Base-by-base conservation (phyloP, 805 yeast genomes). In the Teunomyces atbi region DNA sequence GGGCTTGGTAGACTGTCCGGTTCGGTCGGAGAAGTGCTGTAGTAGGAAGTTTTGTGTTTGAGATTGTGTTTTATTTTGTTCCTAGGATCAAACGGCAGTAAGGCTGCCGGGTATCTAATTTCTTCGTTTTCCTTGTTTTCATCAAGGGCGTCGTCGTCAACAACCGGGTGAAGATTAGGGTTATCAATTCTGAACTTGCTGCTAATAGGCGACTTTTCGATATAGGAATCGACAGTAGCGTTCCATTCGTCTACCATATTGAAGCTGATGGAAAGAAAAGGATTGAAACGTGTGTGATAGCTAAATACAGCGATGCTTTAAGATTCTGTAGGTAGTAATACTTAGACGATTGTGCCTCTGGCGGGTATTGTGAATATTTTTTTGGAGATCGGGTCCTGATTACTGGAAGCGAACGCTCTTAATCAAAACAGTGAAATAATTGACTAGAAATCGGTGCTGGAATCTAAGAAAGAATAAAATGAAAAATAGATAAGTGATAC, bases 91-190 rank as follows among this genome's bases (percentile, higher is more conserved):
- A 36, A 36, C 5, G 39, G 16, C 39, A 36, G 39, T n/a, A 19
- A 5, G 10, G 28, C 27, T n/a, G 27, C 23, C 11, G 12, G 28
- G 23, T 21, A 21, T 20, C 15, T 13, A 2, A n/a, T 21, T 12
- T 36, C 11, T n/a, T 21, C 28, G 21, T 36, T 21, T 12, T 36
- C 39, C 16, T 21, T 20, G 5, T 36, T 13, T 12, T 36, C 39
- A 15, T 21, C 15, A n/a, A n/a, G n/a, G n/a, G n/a, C n/a, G 8
- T 36, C 26, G 23, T 41, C 48, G 40, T 42, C 43, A 6, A 56
- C 36, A 1, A 23, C 26, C 26, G 63, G 62, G 15, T 56, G 63
- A n/a, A 61, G 47, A 46, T 61, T 61, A 12, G 66, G 66, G 47
- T 61, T 60, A 18, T 55, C 58, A n/a, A 45, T 44, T 47, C 66